Conservation (phyloP, 495 filamentous ascomycete species). For the Lindgomyces ingoldianus region DNA sequence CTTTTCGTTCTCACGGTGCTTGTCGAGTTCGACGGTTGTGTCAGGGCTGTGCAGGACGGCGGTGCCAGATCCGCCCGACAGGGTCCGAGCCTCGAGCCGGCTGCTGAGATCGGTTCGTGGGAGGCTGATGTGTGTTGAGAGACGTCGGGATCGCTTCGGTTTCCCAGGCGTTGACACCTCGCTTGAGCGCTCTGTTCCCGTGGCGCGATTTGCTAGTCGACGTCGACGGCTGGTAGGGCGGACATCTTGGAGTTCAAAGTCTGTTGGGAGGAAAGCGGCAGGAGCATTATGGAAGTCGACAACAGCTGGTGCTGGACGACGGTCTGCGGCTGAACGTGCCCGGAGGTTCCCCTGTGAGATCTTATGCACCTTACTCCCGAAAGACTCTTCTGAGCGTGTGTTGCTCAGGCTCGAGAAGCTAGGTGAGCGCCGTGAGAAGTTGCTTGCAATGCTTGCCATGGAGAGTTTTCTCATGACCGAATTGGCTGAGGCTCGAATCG, state of each 20-base stretch:
- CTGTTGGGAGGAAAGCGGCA: constrained; percentile 45
- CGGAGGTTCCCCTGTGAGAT: constrained; percentile 19
- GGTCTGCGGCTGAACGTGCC: constrained; percentile 22
- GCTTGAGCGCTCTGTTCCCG: constrained; percentile 19
- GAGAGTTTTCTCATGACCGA: constrained; percentile 84
- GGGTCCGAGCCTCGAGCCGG: background rate
- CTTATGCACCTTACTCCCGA: constrained; percentile 22
- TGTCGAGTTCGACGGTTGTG: background rate
- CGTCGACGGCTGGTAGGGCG: constrained; percentile 23
- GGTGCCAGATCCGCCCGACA: constrained; percentile 12
- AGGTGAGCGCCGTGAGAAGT: constrained; percentile 63
- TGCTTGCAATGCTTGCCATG: constrained; percentile 66
- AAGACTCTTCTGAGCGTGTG: constrained; percentile 38
- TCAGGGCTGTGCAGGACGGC: constrained; percentile 7
- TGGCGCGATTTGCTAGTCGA: constrained; percentile 34
- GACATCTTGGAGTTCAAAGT: constrained; percentile 42
- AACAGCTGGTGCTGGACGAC: constrained; percentile 31
- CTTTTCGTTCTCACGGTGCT: constrained; percentile 5
- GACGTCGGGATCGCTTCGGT: constrained; percentile 28
- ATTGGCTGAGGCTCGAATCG: constrained; percentile 68
- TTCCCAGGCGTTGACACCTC: constrained; percentile 25
- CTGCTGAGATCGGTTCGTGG: constrained; percentile 13
- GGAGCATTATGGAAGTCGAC: constrained; percentile 44
- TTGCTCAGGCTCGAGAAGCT: constrained; percentile 50
- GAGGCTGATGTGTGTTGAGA: constrained; percentile 26